Conservation (phyloP, 768 basidiomycete species). For the Tephrocybe sp. region DNA sequence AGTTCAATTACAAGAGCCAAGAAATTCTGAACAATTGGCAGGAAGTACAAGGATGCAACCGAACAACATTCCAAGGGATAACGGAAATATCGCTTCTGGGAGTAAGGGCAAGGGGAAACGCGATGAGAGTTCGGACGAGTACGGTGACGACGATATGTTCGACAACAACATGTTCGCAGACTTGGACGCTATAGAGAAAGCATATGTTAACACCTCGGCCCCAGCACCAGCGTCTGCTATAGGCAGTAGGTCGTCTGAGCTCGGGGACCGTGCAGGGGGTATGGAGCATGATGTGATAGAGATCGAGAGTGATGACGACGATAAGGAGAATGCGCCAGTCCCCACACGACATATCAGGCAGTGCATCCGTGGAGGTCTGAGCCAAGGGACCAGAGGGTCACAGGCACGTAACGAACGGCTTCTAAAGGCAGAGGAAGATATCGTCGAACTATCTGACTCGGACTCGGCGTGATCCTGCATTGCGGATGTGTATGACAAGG, state of each 20-base stretch:
- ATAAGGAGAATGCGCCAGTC: slow-evolving; percentile 62
- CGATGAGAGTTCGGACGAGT: slow-evolving; percentile 15
- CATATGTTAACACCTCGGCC: neutral
- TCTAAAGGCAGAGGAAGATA: slow-evolving; percentile 31
- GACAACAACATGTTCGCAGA: slow-evolving; percentile 29
- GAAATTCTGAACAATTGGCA: neutral
- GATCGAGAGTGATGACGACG: slow-evolving; percentile 48
- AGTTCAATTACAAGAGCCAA: neutral
- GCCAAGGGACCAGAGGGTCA: slow-evolving; percentile 2
- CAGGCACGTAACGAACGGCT: slow-evolving; percentile 13
- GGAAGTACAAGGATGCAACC: neutral
- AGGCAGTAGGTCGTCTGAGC: slow-evolving; percentile 2
- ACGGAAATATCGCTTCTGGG: neutral
- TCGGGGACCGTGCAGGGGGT: neutral
- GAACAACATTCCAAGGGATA: neutral
- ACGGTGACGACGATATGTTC: slow-evolving; percentile 20
- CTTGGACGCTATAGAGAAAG: slow-evolving; percentile 27
- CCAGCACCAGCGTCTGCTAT: slow-evolving; percentile 4
- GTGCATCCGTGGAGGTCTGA: slow-evolving; percentile 26
- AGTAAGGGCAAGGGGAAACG: slow-evolving; percentile 5
- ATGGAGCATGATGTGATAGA: slow-evolving; percentile 32
- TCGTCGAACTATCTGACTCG: slow-evolving; percentile 61
- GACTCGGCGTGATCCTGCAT: no score
- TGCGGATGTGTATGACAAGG: neutral
- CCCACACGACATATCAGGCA: slow-evolving; percentile 49